Percentiles rank a stretch among this genome's conserved stretches.
Evolutionary conservation across 1,284 basidiomycete genomes (phyloP).

Genomic region (Phellopilus nigrolimitatus): DNA sequence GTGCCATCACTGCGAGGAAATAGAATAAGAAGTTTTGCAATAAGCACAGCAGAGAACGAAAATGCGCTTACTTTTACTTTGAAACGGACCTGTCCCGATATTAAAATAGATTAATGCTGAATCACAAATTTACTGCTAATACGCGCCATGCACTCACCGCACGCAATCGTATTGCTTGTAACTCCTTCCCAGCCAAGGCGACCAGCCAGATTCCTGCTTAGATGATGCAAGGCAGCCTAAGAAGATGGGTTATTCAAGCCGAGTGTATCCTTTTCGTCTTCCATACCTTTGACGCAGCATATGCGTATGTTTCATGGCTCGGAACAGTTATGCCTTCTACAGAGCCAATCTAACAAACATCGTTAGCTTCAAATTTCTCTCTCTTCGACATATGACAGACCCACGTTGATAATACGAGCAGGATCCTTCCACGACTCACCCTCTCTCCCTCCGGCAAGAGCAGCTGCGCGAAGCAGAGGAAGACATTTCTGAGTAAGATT

Average conservation of each 20-base stretch:
- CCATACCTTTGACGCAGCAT: slow-evolving; percentile 58
- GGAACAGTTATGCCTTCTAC: slow-evolving; percentile 54
- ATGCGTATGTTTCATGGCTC: slow-evolving; percentile 62
- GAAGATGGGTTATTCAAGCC: not conserved
- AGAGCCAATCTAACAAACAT: slow-evolving; percentile 51
- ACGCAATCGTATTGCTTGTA: slow-evolving; percentile 66
- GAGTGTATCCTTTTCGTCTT: slow-evolving; percentile 1
- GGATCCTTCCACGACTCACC: slow-evolving; percentile 40
- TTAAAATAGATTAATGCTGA: not conserved
- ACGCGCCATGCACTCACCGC: slow-evolving; percentile 37
- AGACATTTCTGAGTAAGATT: slow-evolving; percentile 64
- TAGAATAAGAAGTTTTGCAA: slow-evolving; percentile 6
- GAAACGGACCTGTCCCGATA: slow-evolving; percentile 40
- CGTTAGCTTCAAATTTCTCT: not conserved
- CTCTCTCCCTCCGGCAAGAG: slow-evolving; percentile 39
- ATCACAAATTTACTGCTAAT: not conserved
- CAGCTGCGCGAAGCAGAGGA: slow-evolving; percentile 53
- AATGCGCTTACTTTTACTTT: slow-evolving; percentile 42
- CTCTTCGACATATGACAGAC: slow-evolving; percentile 23
- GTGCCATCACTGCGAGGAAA: slow-evolving; percentile 52
- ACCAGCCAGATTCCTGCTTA: slow-evolving; percentile 58
- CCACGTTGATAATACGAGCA: slow-evolving; percentile 60
- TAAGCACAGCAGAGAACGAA: not conserved
- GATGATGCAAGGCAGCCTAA: slow-evolving; percentile 50
- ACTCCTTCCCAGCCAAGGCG: slow-evolving; percentile 58